Evolutionary conservation across 75 land plant species (phyloP).

Genomic region (Sequoia sempervirens): DNA sequence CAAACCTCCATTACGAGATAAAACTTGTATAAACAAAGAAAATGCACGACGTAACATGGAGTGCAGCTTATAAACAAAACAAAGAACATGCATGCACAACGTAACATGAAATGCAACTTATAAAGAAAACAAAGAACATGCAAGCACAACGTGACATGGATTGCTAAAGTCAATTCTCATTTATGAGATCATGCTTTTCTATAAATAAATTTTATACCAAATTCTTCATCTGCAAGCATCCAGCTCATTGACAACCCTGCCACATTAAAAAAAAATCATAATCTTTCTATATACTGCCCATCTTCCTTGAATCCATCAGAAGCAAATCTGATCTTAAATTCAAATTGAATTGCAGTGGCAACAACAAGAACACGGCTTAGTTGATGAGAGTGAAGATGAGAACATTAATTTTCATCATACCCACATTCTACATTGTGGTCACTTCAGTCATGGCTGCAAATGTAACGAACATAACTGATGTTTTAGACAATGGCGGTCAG

Average conservation of each 20-base stretch:
- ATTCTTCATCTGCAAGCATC: not conserved
- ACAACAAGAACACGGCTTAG: not conserved
- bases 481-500: slow-evolving; percentile 59
- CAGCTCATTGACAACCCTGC: not conserved
- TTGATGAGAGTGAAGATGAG: too few relatives aligned
- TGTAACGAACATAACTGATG: slow-evolving; percentile 39
- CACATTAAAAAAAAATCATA: not conserved
- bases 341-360: not conserved
- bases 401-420: not conserved
- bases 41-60: too few relatives aligned
- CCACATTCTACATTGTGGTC: not conserved
- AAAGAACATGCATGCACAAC: too few relatives aligned
- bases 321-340: not conserved
- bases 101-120: too few relatives aligned
- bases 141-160: too few relatives aligned
- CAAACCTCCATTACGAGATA: too few relatives aligned
- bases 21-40: too few relatives aligned
- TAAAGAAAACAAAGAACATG: too few relatives aligned
- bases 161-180: too few relatives aligned
- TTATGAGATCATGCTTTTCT: too few relatives aligned
- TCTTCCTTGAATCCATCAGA: not conserved
- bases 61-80: too few relatives aligned
- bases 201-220: too few relatives aligned
- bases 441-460: slow-evolving; percentile 17
- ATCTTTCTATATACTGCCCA: not conserved